Percentiles rank a stretch among this genome's conserved stretches.
phyloP scores from a whole-genome alignment of 164 flowering plant genomes.

The Buxus sempervirens region DNA sequence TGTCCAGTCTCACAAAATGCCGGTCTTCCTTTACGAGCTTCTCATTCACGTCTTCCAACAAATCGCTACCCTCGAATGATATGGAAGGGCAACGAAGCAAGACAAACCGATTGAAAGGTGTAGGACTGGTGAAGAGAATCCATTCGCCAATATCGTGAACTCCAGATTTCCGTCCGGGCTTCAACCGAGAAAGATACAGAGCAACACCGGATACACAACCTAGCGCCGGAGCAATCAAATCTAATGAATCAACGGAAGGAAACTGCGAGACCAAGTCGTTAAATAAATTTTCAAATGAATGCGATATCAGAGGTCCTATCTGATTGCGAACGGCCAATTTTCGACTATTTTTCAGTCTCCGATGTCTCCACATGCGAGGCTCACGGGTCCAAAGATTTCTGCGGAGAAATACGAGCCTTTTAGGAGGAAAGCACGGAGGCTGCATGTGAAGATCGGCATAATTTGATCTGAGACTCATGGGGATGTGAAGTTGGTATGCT shows the following conservation, averaged over 20 bases:
- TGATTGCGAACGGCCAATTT: background rate
- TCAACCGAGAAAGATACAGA: conserved; percentile 24
- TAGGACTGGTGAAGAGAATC: conserved; percentile 72
- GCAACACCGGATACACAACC: conserved; percentile 55
- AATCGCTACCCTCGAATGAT: conserved; percentile 42
- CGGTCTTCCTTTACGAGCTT: conserved; percentile 60
- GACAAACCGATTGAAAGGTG: conserved; percentile 90
- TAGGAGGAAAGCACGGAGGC: background rate
- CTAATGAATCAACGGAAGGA: conserved; percentile 33
- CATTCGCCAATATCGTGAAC: conserved; percentile 51
- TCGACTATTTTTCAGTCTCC: conserved; percentile 24
- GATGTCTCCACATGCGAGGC: conserved; percentile 27
- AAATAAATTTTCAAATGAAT: conserved; percentile 20
- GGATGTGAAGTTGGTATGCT: background rate
- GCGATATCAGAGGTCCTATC: background rate
- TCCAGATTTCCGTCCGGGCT: background rate
- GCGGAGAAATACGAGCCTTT: background rate
- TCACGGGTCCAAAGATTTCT: conserved; percentile 5
- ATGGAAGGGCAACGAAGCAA: conserved; percentile 81
- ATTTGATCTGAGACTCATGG: conserved; percentile 9
- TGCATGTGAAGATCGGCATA: background rate
- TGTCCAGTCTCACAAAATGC: conserved; percentile 58
- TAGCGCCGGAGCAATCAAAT: conserved; percentile 47
- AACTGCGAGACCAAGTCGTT: conserved; percentile 31
- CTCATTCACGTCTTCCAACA: conserved; percentile 49